phyloP scores from a whole-genome alignment of 176 grass and related monocot genomes.

The Oryza longistaminata region DNA sequence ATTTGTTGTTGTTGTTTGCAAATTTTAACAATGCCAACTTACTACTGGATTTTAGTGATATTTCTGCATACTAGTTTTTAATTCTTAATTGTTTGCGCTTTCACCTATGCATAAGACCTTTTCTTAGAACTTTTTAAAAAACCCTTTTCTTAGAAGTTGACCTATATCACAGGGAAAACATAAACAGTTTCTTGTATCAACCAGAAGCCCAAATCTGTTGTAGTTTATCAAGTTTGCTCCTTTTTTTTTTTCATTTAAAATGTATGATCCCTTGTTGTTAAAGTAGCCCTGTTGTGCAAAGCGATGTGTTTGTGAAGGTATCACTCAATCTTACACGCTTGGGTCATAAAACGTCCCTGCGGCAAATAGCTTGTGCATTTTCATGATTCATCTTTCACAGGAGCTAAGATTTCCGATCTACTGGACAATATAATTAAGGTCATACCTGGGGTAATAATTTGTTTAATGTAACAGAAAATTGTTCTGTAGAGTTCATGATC shows the following conservation, averaged over 20 bases:
- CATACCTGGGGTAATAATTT: background rate
- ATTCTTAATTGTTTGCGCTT: slow-evolving; percentile 1
- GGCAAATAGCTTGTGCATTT: slow-evolving; percentile 9
- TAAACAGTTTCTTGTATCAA: background rate
- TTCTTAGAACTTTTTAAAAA: background rate
- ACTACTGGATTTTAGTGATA: background rate
- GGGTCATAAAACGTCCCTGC: background rate
- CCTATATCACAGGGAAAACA: slow-evolving; percentile 15
- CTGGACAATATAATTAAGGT: background rate
- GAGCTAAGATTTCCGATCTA: slow-evolving; percentile 5
- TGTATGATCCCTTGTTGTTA: background rate
- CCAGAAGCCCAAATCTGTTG: background rate
- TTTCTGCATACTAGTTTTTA: background rate
- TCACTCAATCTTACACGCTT: background rate
- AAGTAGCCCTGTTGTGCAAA: background rate
- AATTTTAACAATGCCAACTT: background rate
- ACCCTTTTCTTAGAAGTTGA: background rate
- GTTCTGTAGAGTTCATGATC: background rate
- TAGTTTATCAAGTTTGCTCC: background rate
- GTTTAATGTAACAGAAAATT: background rate
- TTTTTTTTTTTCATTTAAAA: slow-evolving; percentile 19
- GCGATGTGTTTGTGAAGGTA: background rate
- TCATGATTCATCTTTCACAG: slow-evolving; percentile 7
- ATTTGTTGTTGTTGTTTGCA: background rate
- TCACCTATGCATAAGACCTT: background rate